Percentiles rank a stretch among this genome's conserved stretches.
These are phyloP conservation scores for Boletus subcaerulescens DNA, from an alignment of 768 basidiomycete genomes.

Conservation along the genomic window DNA sequence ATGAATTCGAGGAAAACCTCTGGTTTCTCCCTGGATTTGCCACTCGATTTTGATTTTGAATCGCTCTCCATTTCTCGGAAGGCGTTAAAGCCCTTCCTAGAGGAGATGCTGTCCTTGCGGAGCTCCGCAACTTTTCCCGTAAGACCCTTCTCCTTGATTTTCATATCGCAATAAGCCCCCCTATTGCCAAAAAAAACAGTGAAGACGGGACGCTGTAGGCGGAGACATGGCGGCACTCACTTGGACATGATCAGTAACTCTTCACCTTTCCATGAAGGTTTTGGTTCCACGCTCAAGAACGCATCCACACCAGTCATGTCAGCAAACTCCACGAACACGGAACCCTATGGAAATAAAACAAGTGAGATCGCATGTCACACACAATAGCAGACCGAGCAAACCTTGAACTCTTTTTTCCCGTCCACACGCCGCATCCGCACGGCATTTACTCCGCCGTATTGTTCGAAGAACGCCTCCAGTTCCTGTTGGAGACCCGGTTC, in stretches of 20 bases:
- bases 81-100: constrained; percentile 68
- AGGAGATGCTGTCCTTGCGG: constrained; percentile 53
- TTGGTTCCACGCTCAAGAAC: constrained; percentile 79
- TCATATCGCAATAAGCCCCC: constrained; percentile 90
- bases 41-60: constrained; percentile 32
- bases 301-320: constrained; percentile 63
- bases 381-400: constrained; percentile 27
- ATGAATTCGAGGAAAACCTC: constrained; percentile 75
- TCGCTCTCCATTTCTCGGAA: constrained; percentile 62
- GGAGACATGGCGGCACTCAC: constrained; percentile 38
- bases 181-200: constrained; percentile 37
- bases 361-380: neutral
- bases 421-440: constrained; percentile 85
- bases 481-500: constrained; percentile 61
- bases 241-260: constrained; percentile 88
- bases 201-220: neutral
- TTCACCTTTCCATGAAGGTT: constrained; percentile 74
- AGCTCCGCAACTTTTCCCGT: constrained; percentile 65
- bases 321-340: constrained; percentile 89
- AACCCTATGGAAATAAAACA: constrained; percentile 53
- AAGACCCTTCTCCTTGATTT: constrained; percentile 91
- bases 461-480: constrained; percentile 76
- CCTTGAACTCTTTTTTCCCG: constrained; percentile 86
- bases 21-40: constrained; percentile 42
- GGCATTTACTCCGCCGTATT: constrained; percentile 74